Conservation (phyloP, 441 rosid species). For the Pelargonium fulgidum region DNA sequence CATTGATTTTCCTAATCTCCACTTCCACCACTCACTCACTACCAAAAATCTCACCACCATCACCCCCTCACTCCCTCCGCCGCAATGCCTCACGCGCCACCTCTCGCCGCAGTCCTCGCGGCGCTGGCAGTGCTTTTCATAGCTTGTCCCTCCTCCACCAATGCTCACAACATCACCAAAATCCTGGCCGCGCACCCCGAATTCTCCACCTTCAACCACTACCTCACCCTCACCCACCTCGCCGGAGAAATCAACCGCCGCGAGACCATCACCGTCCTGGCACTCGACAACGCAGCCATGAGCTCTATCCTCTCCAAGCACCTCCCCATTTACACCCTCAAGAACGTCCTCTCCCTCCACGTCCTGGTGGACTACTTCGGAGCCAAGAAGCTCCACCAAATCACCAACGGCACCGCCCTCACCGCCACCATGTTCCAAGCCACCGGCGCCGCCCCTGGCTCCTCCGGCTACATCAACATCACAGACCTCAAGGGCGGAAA, state of each 20-base stretch:
- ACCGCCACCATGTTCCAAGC: conserved; percentile 90
- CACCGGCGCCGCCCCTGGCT: conserved; percentile 76
- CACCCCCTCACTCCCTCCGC: conserved; percentile 11
- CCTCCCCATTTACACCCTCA: conserved; percentile 61
- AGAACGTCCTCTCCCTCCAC: conserved; percentile 78
- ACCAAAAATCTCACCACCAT: background rate
- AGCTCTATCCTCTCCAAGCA: conserved; percentile 46
- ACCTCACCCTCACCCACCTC: conserved; percentile 72
- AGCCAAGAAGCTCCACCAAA: conserved; percentile 81
- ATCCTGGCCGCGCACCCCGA: conserved; percentile 60
- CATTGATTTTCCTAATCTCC: conserved; percentile 3
- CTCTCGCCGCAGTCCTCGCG: conserved; percentile 11
- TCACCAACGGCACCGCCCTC: conserved; percentile 66
- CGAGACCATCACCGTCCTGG: conserved; percentile 78
- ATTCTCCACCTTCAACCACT: conserved; percentile 88
- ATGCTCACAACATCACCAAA: conserved; percentile 70
- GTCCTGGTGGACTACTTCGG: conserved; percentile 86
- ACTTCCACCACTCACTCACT: conserved; percentile 10
- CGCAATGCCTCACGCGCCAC: conserved; percentile 26
- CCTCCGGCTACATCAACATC: conserved; percentile 77
- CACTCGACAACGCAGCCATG: conserved; percentile 81
- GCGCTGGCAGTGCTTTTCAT: conserved; percentile 22
- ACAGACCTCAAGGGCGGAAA: conserved; percentile 80
- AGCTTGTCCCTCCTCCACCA: conserved; percentile 24
- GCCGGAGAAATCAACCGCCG: conserved; percentile 81